Base-by-base conservation (phyloP, 225 moss, liverwort and hornwort species). In the Lunularia cruciata region DNA sequence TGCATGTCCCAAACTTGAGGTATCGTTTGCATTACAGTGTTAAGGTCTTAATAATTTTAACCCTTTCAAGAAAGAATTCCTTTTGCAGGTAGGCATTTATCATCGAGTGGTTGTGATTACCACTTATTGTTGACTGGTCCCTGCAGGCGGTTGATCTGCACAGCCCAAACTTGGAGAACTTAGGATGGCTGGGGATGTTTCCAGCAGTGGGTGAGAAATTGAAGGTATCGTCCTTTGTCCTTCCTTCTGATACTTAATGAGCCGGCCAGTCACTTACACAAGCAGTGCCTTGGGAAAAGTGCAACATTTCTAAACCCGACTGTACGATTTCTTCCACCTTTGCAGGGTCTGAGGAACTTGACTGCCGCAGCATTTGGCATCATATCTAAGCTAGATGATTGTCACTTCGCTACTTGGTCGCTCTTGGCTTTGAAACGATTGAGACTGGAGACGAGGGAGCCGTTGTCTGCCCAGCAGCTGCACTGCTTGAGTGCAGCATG, bases 1-100 rank as follows among this genome's bases (percentile, higher is more conserved):
- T 71, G 80, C 81, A 3, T 90, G 88, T 57, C 86, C 86, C n/a
- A 84, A 78, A 68, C 84, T 90, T 5, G 90, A 90, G 90, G 90
- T 90, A 10, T 42, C 35, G 68, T 61, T 37, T 5, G 3, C 32
- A 25, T 52, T 52, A 25, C 3, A 26, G 8, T 23, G 2, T 25
- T 25, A 10, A 25, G 2, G 7, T 52, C 27, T 8, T 15, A 26
- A 20, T 18, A 5, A 48, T 52, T 9, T 47, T 52, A 26, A 25
- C 6, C 23, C 25, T 18, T 52, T 22, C 27, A 5, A 8, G n/a
- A 5, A 20, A 26, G 23, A 52, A 26, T 2, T 47, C 6, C 13
- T 47, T 47, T 19, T 47, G 47, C 47, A 14, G 47, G 6, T 47
- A 19, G 5, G 3, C 14, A 15, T 47, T 4, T 52, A 20, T 20